Evolutionary conservation across 345 rosid genomes (phyloP), one percentile per base, ranked within the genome.

Genomic region (Durio zibethinus): DNA sequence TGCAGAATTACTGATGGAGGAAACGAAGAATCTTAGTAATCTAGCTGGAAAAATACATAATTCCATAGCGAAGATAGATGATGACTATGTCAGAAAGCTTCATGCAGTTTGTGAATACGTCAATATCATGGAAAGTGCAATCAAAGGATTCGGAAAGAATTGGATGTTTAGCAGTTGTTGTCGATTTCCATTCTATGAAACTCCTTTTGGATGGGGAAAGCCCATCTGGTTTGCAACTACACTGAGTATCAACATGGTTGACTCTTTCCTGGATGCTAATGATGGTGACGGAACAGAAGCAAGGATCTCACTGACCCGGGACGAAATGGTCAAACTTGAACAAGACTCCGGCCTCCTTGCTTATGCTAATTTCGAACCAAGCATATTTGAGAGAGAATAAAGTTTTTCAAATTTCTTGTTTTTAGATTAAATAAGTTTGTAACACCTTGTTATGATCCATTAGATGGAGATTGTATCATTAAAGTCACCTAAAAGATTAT

Each of bases 151-250:
- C 9, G 45, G 38, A 20, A 69, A 45, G 43, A 60, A 57, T 25
- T 40, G 31, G 57, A 45, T 70, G 33, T 73, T 75, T 50, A 77
- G 65, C 5, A 82, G 83, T 52, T 80, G 82, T 72, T 82, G 83
- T 47, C 64, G 72, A 31, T 80, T 78, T 33, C 85, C 79, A 52
- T 72, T 79, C 7, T 75, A 77, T 4, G 80, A 81, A 11, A 64
- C 79, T 48, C 82, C 81, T 75, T 82, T 82, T 45, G 82, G 87
- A 36, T 80, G 83, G 85, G 82, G 80, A 57, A 86, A 63, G 25
- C 83, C 82, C 2, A 40, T 54, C 4, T 75, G 87, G 83, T 59
- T 60, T 10, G 64, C 76, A 23, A 77, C 61, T n/a, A 76, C 71
- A 2, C 10, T 72, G 3, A 64, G 42, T 48, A 35, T 21, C 48